Conservation (phyloP, 768 basidiomycete species). For the Leucogyrophana mollusca region DNA sequence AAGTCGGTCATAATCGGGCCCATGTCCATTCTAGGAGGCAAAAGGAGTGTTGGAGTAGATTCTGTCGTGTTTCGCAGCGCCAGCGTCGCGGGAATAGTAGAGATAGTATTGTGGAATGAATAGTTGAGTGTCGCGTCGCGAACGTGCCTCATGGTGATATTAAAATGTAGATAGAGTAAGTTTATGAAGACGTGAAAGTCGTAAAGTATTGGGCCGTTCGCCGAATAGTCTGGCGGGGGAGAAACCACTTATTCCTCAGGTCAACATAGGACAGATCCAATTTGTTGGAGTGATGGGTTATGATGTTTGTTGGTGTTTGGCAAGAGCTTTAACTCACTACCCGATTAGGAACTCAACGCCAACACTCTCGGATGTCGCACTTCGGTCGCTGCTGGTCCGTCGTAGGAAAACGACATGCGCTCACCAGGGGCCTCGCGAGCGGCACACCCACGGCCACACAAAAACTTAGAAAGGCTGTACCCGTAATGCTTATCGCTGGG, state of each 20-base stretch:
- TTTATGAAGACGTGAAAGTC: constrained; percentile 4
- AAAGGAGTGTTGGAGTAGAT: constrained; percentile 28
- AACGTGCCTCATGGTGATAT: constrained; percentile 20
- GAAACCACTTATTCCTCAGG: background rate
- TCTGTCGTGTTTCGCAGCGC: constrained; percentile 22
- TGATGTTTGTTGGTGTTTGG: constrained; percentile 23
- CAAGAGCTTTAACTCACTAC: constrained; percentile 12
- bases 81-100: constrained; percentile 25
- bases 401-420: background rate
- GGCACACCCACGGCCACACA: background rate
- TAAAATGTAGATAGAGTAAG: constrained; percentile 11
- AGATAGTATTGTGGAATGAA: constrained; percentile 7
- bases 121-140: constrained; percentile 22
- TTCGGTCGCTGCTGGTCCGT: constrained; percentile 11
- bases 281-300: background rate
- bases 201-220: background rate
- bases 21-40: constrained; percentile 15
- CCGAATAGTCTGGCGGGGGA: constrained; percentile 6
- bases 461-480: constrained; percentile 1
- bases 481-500: constrained; percentile 32
- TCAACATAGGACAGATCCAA: background rate
- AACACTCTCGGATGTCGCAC: constrained; percentile 13
- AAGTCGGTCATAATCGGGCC: background rate
- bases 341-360: constrained; percentile 12
- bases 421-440: background rate